Conservation (phyloP, 1,284 basidiomycete species). For the Taiwanofungus camphoratus region DNA sequence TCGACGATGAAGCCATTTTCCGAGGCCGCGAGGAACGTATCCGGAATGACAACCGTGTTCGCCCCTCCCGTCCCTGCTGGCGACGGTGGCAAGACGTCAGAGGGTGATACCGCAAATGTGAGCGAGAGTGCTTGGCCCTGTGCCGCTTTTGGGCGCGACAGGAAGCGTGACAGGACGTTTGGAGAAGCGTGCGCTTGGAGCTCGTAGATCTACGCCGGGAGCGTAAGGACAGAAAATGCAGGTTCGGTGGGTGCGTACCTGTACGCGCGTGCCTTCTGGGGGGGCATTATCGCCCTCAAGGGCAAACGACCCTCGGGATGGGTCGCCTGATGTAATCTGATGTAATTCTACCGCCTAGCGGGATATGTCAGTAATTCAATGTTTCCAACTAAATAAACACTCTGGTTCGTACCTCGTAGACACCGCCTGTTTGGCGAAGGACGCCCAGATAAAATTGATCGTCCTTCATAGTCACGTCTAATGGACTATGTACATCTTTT, state of each 20-base stretch:
- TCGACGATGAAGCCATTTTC: constrained; percentile 51
- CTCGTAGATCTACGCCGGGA: constrained; percentile 1
- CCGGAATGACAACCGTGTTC: constrained; percentile 22
- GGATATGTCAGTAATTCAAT: neutral
- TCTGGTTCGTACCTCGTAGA: constrained; percentile 26
- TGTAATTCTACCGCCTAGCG: constrained; percentile 35
- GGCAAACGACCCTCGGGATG: constrained; percentile 69
- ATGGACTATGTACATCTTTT: constrained; percentile 13
- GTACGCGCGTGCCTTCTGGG: constrained; percentile 48
- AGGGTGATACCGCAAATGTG: constrained; percentile 12
- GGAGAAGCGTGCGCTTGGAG: constrained; percentile 10
- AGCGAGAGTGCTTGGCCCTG: constrained; percentile 1
- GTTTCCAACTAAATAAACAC: neutral
- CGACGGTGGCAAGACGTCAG: constrained; percentile 13
- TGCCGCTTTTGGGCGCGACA: neutral
- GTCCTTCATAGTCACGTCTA: constrained; percentile 45
- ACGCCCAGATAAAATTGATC: constrained; percentile 64
- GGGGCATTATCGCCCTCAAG: constrained; percentile 63
- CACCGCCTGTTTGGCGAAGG: constrained; percentile 20
- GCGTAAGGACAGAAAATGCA: constrained; percentile 10
- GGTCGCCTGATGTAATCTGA: constrained; percentile 74
- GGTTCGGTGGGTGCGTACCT: constrained; percentile 37
- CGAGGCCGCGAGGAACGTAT: constrained; percentile 47
- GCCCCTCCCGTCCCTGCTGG: constrained; percentile 9
- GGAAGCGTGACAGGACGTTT: constrained; percentile 1